phyloP scores from a whole-genome alignment of 805 yeast genomes.

The Wickerhamomyces bisporus region DNA sequence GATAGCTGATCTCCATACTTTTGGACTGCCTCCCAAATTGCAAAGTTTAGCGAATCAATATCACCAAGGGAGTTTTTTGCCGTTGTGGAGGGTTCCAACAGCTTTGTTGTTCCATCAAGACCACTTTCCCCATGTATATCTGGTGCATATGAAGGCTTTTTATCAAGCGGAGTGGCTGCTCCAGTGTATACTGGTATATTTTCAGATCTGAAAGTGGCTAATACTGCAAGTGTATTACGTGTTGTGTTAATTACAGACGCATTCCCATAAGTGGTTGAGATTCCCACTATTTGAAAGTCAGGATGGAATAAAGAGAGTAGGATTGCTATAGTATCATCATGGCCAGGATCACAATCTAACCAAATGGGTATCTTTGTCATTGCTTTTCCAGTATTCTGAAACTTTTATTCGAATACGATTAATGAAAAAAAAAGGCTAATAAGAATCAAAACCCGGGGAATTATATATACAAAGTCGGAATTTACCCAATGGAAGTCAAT shows the following conservation, averaged over 20 bases:
- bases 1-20: conserved; percentile 44
- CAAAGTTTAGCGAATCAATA: conserved; percentile 34
- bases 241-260: conserved; percentile 51
- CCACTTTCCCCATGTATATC: conserved; percentile 74
- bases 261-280: conserved; percentile 36
- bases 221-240: conserved; percentile 57
- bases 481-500: too few relatives aligned
- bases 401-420: too few relatives aligned
- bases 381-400: neutral
- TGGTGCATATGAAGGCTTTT: conserved; percentile 47
- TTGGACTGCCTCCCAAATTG: conserved; percentile 33
- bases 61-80: conserved; percentile 31
- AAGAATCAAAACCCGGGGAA: too few relatives aligned
- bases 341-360: conserved; percentile 93
- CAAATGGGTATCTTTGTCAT: conserved; percentile 54
- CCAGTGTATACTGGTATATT: conserved; percentile 66
- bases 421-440: too few relatives aligned
- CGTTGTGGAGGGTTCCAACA: conserved; percentile 42
- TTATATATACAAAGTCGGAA: too few relatives aligned
- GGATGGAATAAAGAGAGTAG: conserved; percentile 59
- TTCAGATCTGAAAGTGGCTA: conserved; percentile 49
- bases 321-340: conserved; percentile 79
- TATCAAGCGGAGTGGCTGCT: conserved; percentile 48
- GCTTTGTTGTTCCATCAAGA: conserved; percentile 63
- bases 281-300: conserved; percentile 29